Evolutionary conservation across 2,329 filamentous ascomycete genomes (phyloP), one percentile per base, ranked within the genome.

Genomic region (Leptosphaerulina australis): DNA sequence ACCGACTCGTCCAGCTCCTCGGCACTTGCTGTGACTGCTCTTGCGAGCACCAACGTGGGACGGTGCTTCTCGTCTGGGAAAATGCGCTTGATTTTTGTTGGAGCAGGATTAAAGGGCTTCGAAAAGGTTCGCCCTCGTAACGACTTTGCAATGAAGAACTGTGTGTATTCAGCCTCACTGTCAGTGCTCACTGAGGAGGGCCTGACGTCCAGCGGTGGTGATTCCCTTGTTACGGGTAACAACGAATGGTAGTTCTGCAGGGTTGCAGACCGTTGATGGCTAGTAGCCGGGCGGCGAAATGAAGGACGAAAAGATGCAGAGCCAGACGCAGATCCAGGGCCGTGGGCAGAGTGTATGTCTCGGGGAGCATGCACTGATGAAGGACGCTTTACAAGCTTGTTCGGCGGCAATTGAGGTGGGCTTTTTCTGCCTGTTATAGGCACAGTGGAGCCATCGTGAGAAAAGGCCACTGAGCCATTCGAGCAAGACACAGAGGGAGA

Each of bases 341-440:
- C 77, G 50, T 77, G 78, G 33, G 75, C 67, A 10, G 73, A 65
- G 5, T 78, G 74, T 14, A 29, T 28, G 37, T 77, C 68, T 54
- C 75, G 74, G 43, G 76, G 66, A 41, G 74, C 74, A 57, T 80
- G 79, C 36, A 78, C 75, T 15, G 87, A 84, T 3, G 85, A 80
- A 28, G 83, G 80, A 53, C 88, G 84, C 74, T 93, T 93, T 43
- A 91, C 88, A 30, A 92, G 78, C 75, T 90, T 91, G 72, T 92
- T 92, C 14, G 85, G 86, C 7, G 83, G 77, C 24, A 83, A 71
- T 12, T 73, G 68, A 22, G 68, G 61, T 30, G 74, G 69, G 10
- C 64, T 64, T 15, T 62, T 59, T 70, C 73, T 57, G 69, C 74
- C 68, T 17, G 88, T 71, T 50, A 91, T 87, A 12, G 87, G 85